Evolutionary conservation across 257 asterid genomes (phyloP), one percentile per base, ranked within the genome.

Genomic region (Anisodus acutangulus): DNA sequence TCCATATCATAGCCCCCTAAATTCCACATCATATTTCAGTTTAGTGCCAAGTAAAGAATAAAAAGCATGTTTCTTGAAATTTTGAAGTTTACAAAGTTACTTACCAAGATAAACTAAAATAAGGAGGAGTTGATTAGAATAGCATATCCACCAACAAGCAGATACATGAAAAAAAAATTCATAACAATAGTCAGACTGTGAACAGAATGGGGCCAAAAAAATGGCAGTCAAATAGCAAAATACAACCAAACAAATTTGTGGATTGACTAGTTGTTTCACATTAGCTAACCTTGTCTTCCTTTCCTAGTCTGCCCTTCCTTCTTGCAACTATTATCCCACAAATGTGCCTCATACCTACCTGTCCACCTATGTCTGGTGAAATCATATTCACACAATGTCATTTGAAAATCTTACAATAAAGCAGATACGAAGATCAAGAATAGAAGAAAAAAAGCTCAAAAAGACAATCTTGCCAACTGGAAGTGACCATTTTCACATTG

Each of bases 1-100:
- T 95, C 99, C 98, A 91, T 92, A 85, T 95, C 98, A 91, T 94
- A 95, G 15, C 98, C 98, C 22, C 99, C 98, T 95, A 72, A 12
- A 82, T 12, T 37, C 22, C 9, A 83, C 41, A 82, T 68, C 1
- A 63, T 4, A 0, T 12, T 19, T 13, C 2, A 59, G 9, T 13
- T 69, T 17, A 11, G 45, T 22, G 10, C 43, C 0, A 12, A 47
- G 47, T 35, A 8, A 45, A 81, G 19, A 62, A 39, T 35, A 43
- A 41, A 31, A 45, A 81, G 43, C 8, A 81, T 16, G 22, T 2
- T 12, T 12, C 35, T 43, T 13, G 3, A 35, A 45, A 45, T 9
- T 10, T 6, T 15, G 13, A 58, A 63, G 5, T 12, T 22, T 13
- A 19, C 72, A 45, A 43, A 63, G 63, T 2, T 2, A 76, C 98